Conservation (phyloP, 106 monocot genomes). For the Chionographis japonica region DNA sequence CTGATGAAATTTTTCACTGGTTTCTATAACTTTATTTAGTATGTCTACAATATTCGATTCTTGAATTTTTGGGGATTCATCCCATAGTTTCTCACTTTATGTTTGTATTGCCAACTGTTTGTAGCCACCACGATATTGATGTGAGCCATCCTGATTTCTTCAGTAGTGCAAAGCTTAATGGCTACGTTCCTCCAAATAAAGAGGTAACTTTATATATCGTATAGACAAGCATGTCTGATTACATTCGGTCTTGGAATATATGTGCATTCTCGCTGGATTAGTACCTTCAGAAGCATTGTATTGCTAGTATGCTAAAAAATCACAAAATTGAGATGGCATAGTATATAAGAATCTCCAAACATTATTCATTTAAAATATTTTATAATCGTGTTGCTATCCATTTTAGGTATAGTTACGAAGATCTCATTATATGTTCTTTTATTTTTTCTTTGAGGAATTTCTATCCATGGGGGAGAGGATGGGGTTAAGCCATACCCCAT, state of each 20-base stretch:
- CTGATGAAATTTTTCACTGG: too few relatives aligned
- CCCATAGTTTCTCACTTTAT: not conserved
- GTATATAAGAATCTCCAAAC: too few relatives aligned
- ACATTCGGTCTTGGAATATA: not conserved
- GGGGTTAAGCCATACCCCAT: too few relatives aligned
- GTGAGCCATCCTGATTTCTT: constrained; percentile 99
- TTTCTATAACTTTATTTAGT: not conserved
- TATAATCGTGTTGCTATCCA: too few relatives aligned
- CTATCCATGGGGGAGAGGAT: too few relatives aligned
- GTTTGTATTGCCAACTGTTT: constrained; percentile 8
- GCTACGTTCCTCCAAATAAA: constrained; percentile 92
- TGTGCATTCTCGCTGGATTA: not conserved
- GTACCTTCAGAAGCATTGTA: not conserved
- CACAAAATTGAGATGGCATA: not conserved
- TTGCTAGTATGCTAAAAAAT: not conserved
- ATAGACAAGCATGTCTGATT: not conserved
- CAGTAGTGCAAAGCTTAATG: constrained; percentile 87
- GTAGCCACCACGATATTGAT: constrained; percentile 89
- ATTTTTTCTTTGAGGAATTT: too few relatives aligned
- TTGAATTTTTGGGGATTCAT: not conserved
- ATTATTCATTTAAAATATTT: too few relatives aligned
- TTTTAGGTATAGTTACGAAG: too few relatives aligned
- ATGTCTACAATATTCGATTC: not conserved
- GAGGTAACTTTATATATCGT: constrained; percentile 45
- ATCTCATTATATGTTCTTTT: too few relatives aligned